Base-by-base conservation (phyloP, 768 basidiomycete species). In the Xerocomellus intermedius region DNA sequence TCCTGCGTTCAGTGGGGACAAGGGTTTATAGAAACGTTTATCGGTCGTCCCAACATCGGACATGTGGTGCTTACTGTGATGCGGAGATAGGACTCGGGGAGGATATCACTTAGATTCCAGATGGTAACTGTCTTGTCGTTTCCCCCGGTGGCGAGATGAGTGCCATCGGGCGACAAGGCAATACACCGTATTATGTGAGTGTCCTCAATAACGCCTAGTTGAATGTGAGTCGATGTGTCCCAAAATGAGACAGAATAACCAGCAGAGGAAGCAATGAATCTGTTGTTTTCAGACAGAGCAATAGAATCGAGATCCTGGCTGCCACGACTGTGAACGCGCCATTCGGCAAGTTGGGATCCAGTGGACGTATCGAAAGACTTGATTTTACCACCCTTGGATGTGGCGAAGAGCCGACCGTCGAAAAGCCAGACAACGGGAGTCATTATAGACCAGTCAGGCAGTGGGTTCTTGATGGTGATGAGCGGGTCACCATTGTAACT, bases 391-490 rank as follows among this genome's bases (percentile, higher is more conserved):
- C 12, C 5, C 4, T 16, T 14, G 16, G 19, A 41, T 10, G 4
- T 22, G 10, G 10, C 44, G 17, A 56, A 28, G 1, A 56, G n/a
- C 7, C 53, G 22, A 8, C 43, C 9, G 7, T 36, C 13, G 8
- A 8, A 2, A 0, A 33, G 33, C 55, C 55, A 53, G 3, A 19
- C 55, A 19, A 53, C 37, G 5, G 50, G 36, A 16, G 28, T 43
- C 0, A n/a, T 12, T 14, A 12, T 1, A 1, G 7, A 1, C 17
- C 17, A n/a, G 1, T 0, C 0, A 3, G 17, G 13, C 4, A 37
- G 17, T 2, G 3, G 4, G 4, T 28, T 33, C 0, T 35, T 1
- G 32, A 49, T 42, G 14, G 33, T 21, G 13, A 49, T 16, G n/a
- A 59, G 42, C 5, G 37, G 30, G 17, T 48, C n/a, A 5, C 58